A percentile compares a stretch with the other conserved stretches of the same genome.
phyloP scores from a whole-genome alignment of 139 green algal genomes.

The Edaphochlamys debaryana region DNA sequence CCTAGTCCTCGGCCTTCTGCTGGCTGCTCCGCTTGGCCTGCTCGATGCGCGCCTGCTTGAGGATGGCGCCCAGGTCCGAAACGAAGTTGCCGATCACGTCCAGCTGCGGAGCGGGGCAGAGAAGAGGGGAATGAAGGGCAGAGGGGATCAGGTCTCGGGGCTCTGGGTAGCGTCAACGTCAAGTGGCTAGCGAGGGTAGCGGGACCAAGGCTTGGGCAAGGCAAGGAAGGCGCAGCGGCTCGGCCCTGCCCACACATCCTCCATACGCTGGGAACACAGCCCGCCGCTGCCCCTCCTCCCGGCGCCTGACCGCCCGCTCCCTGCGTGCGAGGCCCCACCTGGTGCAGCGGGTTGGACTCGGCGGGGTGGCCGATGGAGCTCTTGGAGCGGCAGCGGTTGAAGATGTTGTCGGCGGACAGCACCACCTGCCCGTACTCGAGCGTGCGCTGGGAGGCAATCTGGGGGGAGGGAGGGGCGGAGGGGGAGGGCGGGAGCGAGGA shows the following conservation, averaged over 20 bases:
- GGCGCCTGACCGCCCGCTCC: too few species aligned
- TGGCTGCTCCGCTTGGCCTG: slow-evolving; percentile 3
- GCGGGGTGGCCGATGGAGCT: slow-evolving; percentile 67
- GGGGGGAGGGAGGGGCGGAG: background rate
- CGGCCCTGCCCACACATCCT: too few species aligned
- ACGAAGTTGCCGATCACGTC: slow-evolving; percentile 89
- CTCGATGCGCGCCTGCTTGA: slow-evolving; percentile 45
- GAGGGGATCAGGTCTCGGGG: too few species aligned
- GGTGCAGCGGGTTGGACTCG: slow-evolving; percentile 77
- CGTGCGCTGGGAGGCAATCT: slow-evolving; percentile 74
- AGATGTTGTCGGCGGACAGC: slow-evolving; percentile 89
- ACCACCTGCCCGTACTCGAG: slow-evolving; percentile 88
- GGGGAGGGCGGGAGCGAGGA: background rate
- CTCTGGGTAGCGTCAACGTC: too few species aligned
- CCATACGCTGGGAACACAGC: too few species aligned
- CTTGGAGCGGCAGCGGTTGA: slow-evolving; percentile 72
- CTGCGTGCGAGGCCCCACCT: too few species aligned
- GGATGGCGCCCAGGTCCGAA: slow-evolving; percentile 76
- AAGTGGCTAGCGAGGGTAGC: too few species aligned
- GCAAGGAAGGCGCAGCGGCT: too few species aligned
- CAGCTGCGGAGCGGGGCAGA: too few species aligned
- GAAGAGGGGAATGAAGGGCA: too few species aligned
- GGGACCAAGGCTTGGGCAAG: too few species aligned
- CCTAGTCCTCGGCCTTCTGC: background rate
- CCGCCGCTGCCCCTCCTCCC: too few species aligned